Evolutionary conservation across 1,284 basidiomycete species (phyloP), one percentile per base, ranked within the genome.

Genomic region (Marasmius sp.): DNA sequence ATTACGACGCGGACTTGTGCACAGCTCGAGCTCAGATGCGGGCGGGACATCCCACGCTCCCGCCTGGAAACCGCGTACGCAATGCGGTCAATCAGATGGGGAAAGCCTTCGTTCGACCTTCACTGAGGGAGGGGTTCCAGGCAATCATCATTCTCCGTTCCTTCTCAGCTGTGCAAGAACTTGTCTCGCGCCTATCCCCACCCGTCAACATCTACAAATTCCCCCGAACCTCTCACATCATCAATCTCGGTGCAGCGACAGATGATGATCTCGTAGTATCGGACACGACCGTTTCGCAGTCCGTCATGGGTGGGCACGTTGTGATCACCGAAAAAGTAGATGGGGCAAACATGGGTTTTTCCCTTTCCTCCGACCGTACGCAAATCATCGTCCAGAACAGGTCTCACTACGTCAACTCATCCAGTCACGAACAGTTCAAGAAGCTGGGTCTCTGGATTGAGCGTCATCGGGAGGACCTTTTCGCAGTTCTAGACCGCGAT

Each of bases 321-420:
- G 73, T 83, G 18, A 77, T 88, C 66, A 86, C 85, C 3, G 86
- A 88, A 67, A 88, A 88, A 68, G 77, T 88, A 45, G 86, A 88
- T 71, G 86, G 86, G 8, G 85, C 86, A 34, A 88, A 89, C 70
- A 82, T 88, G 80, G 86, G 85, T 5, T 81, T 89, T 69, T 85
- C 84, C 22, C 77, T 88, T 36, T 82, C 82, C 5, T 69, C 75
- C 3, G 79, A 81, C 66, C 71, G 79, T 18, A 71, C 72, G 14
- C 73, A 74, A n/a, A 75, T 87, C 58, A 59, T 84, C 38, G 79
- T 85, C 1, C 86, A 88, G 70, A 88, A 88, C 68, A 80, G 86
- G n/a, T 85, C 85, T 22, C 86, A 88, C 71, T 86, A 81, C 66
- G 78, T 87, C 43, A 81, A 80, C 66, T 75, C 83, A 1, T 71